Conservation (phyloP, 805 yeast species). For the Ascoidea tarda region DNA sequence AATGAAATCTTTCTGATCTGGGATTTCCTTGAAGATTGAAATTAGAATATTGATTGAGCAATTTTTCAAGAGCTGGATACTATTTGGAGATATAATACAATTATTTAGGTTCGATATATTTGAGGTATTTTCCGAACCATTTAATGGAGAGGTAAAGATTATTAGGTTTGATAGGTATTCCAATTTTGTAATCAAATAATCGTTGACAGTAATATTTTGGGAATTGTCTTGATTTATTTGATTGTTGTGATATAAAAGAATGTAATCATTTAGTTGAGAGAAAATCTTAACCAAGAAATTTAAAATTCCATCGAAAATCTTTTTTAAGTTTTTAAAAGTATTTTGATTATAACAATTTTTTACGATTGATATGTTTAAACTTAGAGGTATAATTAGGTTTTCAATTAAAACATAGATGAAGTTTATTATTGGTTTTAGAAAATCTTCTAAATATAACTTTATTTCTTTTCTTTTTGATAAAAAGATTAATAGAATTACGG, state of each 20-base stretch:
- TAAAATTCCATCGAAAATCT: neutral
- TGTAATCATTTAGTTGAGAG: conserved; percentile 1
- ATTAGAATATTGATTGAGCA: conserved; percentile 18
- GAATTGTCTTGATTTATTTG: neutral
- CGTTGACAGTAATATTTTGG: conserved; percentile 22
- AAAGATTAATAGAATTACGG: conserved; percentile 26
- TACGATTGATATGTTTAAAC: neutral
- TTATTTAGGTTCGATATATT: conserved; percentile 10
- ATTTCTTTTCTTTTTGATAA: conserved; percentile 27
- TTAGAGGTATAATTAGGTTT: conserved; percentile 15
- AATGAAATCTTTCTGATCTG: conserved; percentile 45
- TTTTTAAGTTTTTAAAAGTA: conserved; percentile 1
- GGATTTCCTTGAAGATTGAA: conserved; percentile 24
- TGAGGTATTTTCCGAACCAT: conserved; percentile 4
- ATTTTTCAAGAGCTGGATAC: conserved; percentile 4
- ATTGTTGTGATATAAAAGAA: conserved; percentile 6
- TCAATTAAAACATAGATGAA: conserved; percentile 23
- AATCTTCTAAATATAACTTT: conserved; percentile 29
- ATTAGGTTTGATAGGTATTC: conserved; percentile 35
- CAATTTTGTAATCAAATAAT: conserved; percentile 38
- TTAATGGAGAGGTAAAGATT: conserved; percentile 21
- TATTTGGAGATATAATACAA: conserved; percentile 11
- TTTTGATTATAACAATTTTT: neutral
- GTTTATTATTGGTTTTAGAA: conserved; percentile 24
- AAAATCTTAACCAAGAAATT: conserved; percentile 1